Percentiles rank a stretch among this genome's conserved stretches.
Conservation (phyloP, 83 land plant genomes). For the Isoetes engelmannii region DNA sequence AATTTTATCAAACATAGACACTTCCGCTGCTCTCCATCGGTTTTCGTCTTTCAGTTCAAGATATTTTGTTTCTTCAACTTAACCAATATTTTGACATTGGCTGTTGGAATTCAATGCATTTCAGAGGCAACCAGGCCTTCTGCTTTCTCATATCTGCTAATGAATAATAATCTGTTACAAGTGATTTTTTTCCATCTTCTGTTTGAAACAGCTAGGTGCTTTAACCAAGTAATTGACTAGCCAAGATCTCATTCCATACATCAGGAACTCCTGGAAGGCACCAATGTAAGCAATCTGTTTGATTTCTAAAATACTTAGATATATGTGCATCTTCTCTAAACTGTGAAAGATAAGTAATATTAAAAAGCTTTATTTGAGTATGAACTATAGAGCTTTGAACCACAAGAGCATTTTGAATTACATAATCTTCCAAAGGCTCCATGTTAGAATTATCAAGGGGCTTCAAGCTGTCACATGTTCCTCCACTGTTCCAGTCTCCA, state of each 20-base stretch:
- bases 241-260: conserved; percentile 75
- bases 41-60: too few relatives aligned
- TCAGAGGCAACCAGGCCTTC: too few relatives aligned
- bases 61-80: too few relatives aligned
- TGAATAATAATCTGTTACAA: too few relatives aligned
- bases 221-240: conserved; percentile 43
- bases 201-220: too few relatives aligned
- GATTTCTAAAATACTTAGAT: conserved; percentile 47
- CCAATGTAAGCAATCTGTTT: conserved; percentile 86
- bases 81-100: too few relatives aligned
- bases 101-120: too few relatives aligned
- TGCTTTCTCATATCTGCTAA: too few relatives aligned
- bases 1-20: too few relatives aligned
- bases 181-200: too few relatives aligned
- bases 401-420: conserved; percentile 46
- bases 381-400: too few relatives aligned
- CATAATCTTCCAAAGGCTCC: conserved; percentile 36
- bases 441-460: conserved; percentile 29
- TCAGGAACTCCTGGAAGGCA: conserved; percentile 92
- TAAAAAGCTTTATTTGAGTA: conserved; percentile 47
- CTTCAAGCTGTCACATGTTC: conserved; percentile 51
- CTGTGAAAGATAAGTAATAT: conserved; percentile 59
- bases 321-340: conserved; percentile 66
- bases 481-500: conserved; percentile 87
- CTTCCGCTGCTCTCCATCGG: too few relatives aligned